A percentile compares a stretch with the other conserved stretches of the same genome.
phyloP scores from a whole-genome alignment of 768 basidiomycete genomes.

The Roridomyces roridus region DNA sequence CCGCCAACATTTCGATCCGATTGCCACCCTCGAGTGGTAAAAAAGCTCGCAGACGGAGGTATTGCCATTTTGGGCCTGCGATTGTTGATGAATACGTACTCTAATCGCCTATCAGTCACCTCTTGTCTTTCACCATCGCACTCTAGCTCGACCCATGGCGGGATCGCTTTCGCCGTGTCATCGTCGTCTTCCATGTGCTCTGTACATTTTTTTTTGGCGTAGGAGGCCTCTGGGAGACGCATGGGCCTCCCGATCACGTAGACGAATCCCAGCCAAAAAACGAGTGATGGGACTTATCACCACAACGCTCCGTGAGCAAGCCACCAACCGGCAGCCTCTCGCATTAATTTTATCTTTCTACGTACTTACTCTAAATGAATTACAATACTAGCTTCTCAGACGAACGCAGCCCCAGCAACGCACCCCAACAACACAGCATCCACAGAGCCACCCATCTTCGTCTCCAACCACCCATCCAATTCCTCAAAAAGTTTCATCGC shows the following conservation, averaged over 20 bases:
- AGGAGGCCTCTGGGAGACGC: background rate
- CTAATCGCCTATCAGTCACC: too few species aligned
- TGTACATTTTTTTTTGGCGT: slow-evolving; percentile 36
- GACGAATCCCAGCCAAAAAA: slow-evolving; percentile 53
- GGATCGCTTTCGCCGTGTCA: slow-evolving; percentile 67
- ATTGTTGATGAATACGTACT: too few species aligned
- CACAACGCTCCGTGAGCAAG: too few species aligned
- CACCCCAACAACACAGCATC: slow-evolving; percentile 75
- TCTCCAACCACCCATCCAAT: slow-evolving; percentile 78
- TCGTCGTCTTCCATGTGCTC: slow-evolving; percentile 98
- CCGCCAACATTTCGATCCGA: too few species aligned
- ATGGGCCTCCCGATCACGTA: slow-evolving; percentile 59
- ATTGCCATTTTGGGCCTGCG: too few species aligned
- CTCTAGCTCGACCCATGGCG: slow-evolving; percentile 93
- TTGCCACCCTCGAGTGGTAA: too few species aligned
- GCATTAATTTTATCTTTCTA: too few species aligned
- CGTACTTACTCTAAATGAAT: too few species aligned
- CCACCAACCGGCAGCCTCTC: too few species aligned
- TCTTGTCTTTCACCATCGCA: too few species aligned
- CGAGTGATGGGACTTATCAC: too few species aligned
- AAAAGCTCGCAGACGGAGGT: too few species aligned
- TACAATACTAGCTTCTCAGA: slow-evolving; percentile 36
- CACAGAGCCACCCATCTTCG: slow-evolving; percentile 64
- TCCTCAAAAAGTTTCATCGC: slow-evolving; percentile 78
- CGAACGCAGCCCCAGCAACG: slow-evolving; percentile 62